Evolutionary conservation across 352 stramenopile species (phyloP), one percentile per base, ranked within the genome.

Genomic region (Globisporangium yorkense): DNA sequence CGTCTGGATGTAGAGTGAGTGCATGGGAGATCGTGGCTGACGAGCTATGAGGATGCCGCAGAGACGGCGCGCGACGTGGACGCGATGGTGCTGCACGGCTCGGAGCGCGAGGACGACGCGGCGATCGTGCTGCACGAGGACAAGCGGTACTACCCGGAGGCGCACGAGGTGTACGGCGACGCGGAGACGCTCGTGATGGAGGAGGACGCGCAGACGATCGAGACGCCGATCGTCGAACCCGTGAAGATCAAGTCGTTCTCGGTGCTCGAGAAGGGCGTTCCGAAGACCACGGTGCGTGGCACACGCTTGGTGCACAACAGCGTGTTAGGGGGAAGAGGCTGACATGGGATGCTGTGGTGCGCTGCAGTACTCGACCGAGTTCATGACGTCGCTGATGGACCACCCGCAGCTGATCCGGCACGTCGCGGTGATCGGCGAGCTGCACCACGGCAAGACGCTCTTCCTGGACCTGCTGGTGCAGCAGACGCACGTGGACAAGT

Each of bases 101-200:
- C 67, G 0, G 55, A 74, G 18, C 65, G 70, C 47, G 86, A 87
- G n/a, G 82, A 96, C 55, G 87, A 87, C 16, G 75, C 79, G 50
- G 89, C 92, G 1, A 99, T 99, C 66, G 96, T 99, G n/a, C 78
- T 99, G 37, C 97, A 99, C 62, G 98, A 99, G 74, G 98, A 99
- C 75, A 99, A 99, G 74, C 89, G 98, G 57, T 99, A 99, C 64
- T 99, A 99, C 74, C 96, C 97, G 16, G 96, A 97, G 3, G 97
- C 97, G 5, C 77, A 97, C 51, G 91, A 99, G 59, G 93, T 99
- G 18, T 99, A 96, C 70, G 92, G 94, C 13, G 96, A 98, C 46
- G 96, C 91, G 3, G 94, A 99, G 58, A 98, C 96, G 37, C 82
- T 99, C 3, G 96, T 99, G 15, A 93, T 99, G 69, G 97, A 99